These are phyloP conservation scores for Collybia nuda DNA, from an alignment of 768 basidiomycete genomes.

Conservation along the genomic window DNA sequence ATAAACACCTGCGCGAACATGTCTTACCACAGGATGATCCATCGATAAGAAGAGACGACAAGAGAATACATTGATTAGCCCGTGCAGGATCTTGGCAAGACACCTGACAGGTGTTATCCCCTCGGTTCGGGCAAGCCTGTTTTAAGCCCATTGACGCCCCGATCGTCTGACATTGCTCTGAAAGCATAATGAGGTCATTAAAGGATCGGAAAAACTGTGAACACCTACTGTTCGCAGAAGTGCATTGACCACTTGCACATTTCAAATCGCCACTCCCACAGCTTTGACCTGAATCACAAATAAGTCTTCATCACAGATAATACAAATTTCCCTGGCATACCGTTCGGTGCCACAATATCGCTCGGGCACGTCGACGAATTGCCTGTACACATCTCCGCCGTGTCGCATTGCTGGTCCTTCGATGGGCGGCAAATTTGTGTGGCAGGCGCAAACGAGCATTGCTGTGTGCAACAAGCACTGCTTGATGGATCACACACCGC, in stretches of 20 bases:
- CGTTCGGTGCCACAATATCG: slow-evolving; percentile 63
- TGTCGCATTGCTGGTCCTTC: slow-evolving; percentile 68
- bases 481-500: slow-evolving; percentile 81
- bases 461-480: slow-evolving; percentile 69
- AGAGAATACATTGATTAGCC: slow-evolving; percentile 61
- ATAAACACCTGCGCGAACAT: not conserved
- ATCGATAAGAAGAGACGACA: slow-evolving; percentile 72
- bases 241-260: slow-evolving; percentile 81
- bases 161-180: slow-evolving; percentile 75
- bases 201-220: slow-evolving; percentile 4
- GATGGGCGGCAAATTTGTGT: slow-evolving; percentile 72
- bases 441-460: slow-evolving; percentile 68
- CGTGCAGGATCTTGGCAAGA: slow-evolving; percentile 73
- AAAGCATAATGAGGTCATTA: slow-evolving; percentile 3
- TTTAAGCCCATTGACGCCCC: slow-evolving; percentile 71
- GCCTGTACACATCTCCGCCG: slow-evolving; percentile 73
- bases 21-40: slow-evolving; percentile 80
- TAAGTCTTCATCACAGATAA: not conserved
- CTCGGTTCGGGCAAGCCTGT: slow-evolving; percentile 62
- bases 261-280: slow-evolving; percentile 65
- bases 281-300: slow-evolving; percentile 44
- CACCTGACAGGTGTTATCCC: slow-evolving; percentile 71
- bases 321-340: slow-evolving; percentile 29
- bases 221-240: slow-evolving; percentile 63
- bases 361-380: slow-evolving; percentile 69